Evolutionary conservation across 2,329 filamentous ascomycete genomes (phyloP).

Genomic region (Golovinomyces cichoracearum): DNA sequence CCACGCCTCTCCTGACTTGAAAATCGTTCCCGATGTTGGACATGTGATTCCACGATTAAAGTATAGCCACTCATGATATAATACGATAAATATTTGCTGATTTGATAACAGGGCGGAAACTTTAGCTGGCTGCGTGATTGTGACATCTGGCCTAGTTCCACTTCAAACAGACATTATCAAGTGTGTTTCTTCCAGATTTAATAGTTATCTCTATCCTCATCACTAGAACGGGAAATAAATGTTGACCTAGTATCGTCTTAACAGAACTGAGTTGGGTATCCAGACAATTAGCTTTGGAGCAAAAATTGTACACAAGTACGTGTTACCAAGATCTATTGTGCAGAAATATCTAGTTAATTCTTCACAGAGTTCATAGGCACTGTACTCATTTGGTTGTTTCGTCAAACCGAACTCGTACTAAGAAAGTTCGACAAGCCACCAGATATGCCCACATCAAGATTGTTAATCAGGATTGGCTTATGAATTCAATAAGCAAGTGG

Average conservation of each 20-base stretch:
- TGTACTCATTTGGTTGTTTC: conserved; percentile 54
- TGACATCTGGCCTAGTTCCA: conserved; percentile 76
- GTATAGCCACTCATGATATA: no score
- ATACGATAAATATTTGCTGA: conserved; percentile 7
- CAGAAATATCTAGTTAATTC: conserved; percentile 1
- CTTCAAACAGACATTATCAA: conserved; percentile 48
- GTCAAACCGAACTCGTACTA: conserved; percentile 47
- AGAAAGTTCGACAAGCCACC: conserved; percentile 72
- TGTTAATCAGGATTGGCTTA: conserved; percentile 74
- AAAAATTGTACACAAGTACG: conserved; percentile 21
- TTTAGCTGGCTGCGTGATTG: conserved; percentile 49
- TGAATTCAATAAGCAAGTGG: conserved; percentile 68
- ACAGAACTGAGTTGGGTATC: conserved; percentile 55
- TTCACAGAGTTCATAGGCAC: conserved; percentile 27
- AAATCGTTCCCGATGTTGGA: conserved; percentile 59
- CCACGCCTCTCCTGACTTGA: conserved; percentile 21
- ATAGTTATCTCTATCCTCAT: no score
- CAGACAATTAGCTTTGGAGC: conserved; percentile 77
- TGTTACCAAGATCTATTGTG: background rate
- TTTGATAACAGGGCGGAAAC: conserved; percentile 24
- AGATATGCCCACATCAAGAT: conserved; percentile 63
- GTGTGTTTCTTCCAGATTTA: conserved; percentile 14
- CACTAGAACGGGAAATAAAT: no score
- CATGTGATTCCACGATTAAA: conserved; percentile 66
- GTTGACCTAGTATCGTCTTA: no score